Conservation (phyloP, 2,329 filamentous ascomycete genomes). For the Fusarium scirpi region DNA sequence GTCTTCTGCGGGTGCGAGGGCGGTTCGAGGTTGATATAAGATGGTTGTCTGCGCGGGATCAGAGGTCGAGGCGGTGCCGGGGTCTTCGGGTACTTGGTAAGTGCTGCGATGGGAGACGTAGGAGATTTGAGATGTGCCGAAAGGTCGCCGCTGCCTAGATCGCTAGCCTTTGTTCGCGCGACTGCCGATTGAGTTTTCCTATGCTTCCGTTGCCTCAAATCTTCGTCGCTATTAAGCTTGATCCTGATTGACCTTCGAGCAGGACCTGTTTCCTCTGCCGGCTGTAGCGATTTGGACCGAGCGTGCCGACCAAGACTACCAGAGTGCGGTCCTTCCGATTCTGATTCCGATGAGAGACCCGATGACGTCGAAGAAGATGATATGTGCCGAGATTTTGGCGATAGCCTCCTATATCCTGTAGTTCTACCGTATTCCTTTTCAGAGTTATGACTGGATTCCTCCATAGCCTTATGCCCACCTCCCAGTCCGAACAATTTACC, state of each 20-base stretch:
- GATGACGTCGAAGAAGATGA: slow-evolving; percentile 66
- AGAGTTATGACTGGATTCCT: slow-evolving; percentile 41
- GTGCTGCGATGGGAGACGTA: slow-evolving; percentile 80
- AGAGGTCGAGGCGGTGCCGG: slow-evolving; percentile 90
- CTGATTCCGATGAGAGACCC: slow-evolving; percentile 77
- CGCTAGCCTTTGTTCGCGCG: slow-evolving; percentile 56
- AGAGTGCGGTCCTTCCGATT: slow-evolving; percentile 64
- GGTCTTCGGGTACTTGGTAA: slow-evolving; percentile 91
- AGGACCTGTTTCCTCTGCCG: slow-evolving; percentile 72
- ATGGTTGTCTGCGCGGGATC: slow-evolving; percentile 89
- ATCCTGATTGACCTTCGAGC: slow-evolving; percentile 87
- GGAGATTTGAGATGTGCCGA: slow-evolving; percentile 93
- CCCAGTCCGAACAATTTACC: slow-evolving; percentile 69
- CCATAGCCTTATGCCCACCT: slow-evolving; percentile 58
- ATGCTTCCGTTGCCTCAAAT: slow-evolving; percentile 78
- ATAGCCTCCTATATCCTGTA: slow-evolving; percentile 47
- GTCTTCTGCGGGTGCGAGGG: slow-evolving; percentile 82
- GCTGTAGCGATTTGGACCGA: slow-evolving; percentile 71
- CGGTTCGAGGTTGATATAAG: slow-evolving; percentile 76
- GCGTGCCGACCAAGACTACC: slow-evolving; percentile 60
- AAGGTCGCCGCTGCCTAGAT: slow-evolving; percentile 61
- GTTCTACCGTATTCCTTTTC: slow-evolving; percentile 48
- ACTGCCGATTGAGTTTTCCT: slow-evolving; percentile 68
- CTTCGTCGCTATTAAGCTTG: slow-evolving; percentile 86
- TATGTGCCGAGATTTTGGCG: slow-evolving; percentile 45